Percentiles rank a stretch among this genome's conserved stretches.
Conservation (phyloP, 176 grass and related monocot species). For the Zea luxurians region DNA sequence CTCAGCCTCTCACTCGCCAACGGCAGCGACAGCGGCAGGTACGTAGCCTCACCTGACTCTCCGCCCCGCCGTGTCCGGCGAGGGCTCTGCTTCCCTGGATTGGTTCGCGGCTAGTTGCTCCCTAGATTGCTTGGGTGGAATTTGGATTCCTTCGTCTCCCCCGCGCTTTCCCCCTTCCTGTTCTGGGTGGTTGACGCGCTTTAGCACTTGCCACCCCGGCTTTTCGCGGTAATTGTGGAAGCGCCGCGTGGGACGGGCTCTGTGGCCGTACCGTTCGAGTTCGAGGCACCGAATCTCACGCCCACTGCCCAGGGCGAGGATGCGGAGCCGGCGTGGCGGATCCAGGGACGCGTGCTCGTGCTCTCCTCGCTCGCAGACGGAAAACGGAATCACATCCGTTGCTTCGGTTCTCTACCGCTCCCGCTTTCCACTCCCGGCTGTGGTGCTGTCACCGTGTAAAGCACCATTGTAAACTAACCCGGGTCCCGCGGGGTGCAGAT, state of each 20-base stretch:
- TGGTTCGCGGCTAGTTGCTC: not conserved
- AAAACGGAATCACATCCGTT: not conserved
- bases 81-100: not conserved
- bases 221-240: not conserved
- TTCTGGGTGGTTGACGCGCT: not conserved
- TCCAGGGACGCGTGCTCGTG: slow-evolving; percentile 10
- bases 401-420: not conserved
- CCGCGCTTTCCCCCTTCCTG: not conserved
- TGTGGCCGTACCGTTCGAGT: not conserved
- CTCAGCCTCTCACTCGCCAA: slow-evolving; percentile 51
- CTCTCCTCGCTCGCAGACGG: not conserved
- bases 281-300: not conserved
- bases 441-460: not conserved
- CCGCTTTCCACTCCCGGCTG: not conserved
- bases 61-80: not conserved
- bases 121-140: not conserved
- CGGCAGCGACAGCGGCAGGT: slow-evolving; percentile 46
- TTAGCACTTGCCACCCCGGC: slow-evolving; percentile 7
- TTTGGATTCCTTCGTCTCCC: not conserved
- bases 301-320: not conserved
- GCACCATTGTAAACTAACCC: not conserved
- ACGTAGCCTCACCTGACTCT: not conserved
- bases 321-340: slow-evolving; percentile 13
- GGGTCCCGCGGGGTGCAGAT: not conserved
- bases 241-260: not conserved